A percentile compares a stretch with the other conserved stretches of the same genome.
phyloP scores from a whole-genome alignment of 352 stramenopile genomes.

The Stramenopiles sp. region DNA sequence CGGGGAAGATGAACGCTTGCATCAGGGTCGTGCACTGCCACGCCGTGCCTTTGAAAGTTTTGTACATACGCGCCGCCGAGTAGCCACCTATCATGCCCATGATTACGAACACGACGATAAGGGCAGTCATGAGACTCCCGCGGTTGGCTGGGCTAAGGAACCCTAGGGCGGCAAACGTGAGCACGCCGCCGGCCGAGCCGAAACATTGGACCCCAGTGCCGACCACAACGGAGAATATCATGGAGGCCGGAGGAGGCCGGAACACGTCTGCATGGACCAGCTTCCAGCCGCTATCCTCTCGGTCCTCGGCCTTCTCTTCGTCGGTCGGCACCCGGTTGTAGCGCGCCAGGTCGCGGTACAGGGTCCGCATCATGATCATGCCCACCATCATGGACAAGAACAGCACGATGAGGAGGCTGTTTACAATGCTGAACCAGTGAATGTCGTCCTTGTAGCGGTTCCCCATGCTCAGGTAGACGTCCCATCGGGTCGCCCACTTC shows the following conservation, averaged over 20 bases:
- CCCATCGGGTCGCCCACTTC: slow-evolving; percentile 93
- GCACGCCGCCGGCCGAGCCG: slow-evolving; percentile 77
- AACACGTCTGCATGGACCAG: slow-evolving; percentile 98
- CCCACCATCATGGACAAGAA: slow-evolving; percentile 96
- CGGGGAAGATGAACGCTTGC: slow-evolving; percentile 86
- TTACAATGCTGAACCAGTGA: slow-evolving; percentile 99
- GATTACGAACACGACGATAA: slow-evolving; percentile 91
- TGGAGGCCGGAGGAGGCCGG: slow-evolving; percentile 77
- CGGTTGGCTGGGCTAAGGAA: slow-evolving; percentile 89
- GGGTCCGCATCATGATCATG: slow-evolving; percentile 92
- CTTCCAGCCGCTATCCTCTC: slow-evolving; percentile 96
- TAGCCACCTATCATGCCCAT: slow-evolving; percentile 87
- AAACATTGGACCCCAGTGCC: slow-evolving; percentile 92
- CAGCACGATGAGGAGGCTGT: slow-evolving; percentile 95
- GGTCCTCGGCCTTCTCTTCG: slow-evolving; percentile 90
- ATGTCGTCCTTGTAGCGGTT: slow-evolving; percentile 75
- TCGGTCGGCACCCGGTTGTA: slow-evolving; percentile 89
- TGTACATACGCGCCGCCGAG: slow-evolving; percentile 86
- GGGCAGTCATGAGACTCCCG: slow-evolving; percentile 87
- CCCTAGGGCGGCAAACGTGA: slow-evolving; percentile 87
- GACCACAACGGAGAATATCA: slow-evolving; percentile 89
- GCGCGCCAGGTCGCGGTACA: slow-evolving; percentile 88
- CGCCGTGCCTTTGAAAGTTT: slow-evolving; percentile 97
- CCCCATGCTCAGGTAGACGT: slow-evolving; percentile 87
- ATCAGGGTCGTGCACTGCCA: slow-evolving; percentile 89